Percentiles rank a stretch among this genome's conserved stretches.
phyloP scores from a whole-genome alignment of 148 eudicot species.

The Rhododendron ovatum region DNA sequence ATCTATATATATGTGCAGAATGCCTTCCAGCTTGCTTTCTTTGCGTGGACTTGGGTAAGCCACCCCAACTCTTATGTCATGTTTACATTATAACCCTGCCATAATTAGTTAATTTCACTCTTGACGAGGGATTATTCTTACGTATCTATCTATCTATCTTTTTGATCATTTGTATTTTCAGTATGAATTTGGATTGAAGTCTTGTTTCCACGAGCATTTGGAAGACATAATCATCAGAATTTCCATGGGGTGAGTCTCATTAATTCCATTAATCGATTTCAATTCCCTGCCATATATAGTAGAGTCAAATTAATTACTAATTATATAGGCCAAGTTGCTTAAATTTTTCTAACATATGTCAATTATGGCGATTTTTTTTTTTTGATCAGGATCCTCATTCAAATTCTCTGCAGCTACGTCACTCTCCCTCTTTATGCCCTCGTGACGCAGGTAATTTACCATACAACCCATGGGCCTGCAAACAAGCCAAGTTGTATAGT shows the following conservation, averaged over 20 bases:
- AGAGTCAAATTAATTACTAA: not conserved
- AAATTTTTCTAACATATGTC: not conserved
- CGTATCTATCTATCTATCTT: not conserved
- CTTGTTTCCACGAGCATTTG: constrained; percentile 8
- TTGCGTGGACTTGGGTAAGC: constrained; percentile 29
- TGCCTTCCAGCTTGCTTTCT: constrained; percentile 38
- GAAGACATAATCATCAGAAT: constrained; percentile 8
- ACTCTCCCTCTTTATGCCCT: constrained; percentile 54
- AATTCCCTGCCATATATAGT: not conserved
- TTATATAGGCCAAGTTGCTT: not conserved
- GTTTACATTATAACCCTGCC: not conserved
- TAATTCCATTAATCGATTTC: not conserved
- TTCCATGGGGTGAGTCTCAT: constrained; percentile 12
- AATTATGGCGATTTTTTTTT: not conserved
- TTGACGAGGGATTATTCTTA: not conserved
- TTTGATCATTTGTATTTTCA: not conserved
- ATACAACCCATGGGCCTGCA: not conserved
- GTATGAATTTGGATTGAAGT: constrained; percentile 6
- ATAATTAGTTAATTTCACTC: not conserved
- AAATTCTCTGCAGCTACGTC: constrained; percentile 47
- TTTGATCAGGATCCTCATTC: constrained; percentile 38
- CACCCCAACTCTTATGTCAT: not conserved
- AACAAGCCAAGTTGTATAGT: too few relatives aligned
- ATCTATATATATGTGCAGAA: constrained; percentile 9
- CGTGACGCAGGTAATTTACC: constrained; percentile 36